Base-by-base conservation (phyloP, 345 rosid species). In the Lepidium africanum region DNA sequence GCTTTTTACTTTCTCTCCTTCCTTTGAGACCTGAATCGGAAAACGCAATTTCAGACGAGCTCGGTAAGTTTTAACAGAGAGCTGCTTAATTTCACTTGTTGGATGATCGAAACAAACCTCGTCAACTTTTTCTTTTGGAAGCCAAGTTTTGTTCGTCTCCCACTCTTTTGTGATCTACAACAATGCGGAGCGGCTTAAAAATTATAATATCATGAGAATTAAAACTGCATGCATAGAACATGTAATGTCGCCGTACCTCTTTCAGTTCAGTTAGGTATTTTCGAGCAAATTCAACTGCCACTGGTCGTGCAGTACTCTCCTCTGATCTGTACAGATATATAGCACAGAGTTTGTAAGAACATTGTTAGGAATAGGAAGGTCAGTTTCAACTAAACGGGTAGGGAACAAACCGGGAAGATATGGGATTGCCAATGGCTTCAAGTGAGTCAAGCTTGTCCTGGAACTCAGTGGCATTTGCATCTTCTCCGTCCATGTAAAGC, bases 401-500 rank as follows among this genome's bases (percentile, higher is more conserved):
- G 53, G 42, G 67, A 71, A 32, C 77, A 52, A 67, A 85, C 99
- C 97, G 73, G 78, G 88, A 87, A 79, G 87, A 83, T 57, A 95
- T 77, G 58, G 96, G 97, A 56, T 85, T 89, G 27, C 96, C 94
- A 46, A 78, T 69, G 40, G 89, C 81, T 81, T 87, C 89, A 70
- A 95, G 73, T 13, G 75, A 81, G 80, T 85, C 90, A 58, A 95
- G 82, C 53, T 71, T 82, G 39, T 84, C 82, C 76, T 85, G 79
- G 65, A 88, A 95, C 85, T 86, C 86, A 14, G 78, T 62, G 25
- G 94, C 97, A 39, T 82, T 77, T 55, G 96, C 96, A 85, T 95
- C 98, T 61, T 87, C 99, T 13, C 98, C 99, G 17, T 95, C 99
- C 67, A 84, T 89, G 66, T 95, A 95, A 38, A 95, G 84, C 99